Evolutionary conservation across 768 basidiomycete species (phyloP).

Genomic region (Fibroporia radiculosa): DNA sequence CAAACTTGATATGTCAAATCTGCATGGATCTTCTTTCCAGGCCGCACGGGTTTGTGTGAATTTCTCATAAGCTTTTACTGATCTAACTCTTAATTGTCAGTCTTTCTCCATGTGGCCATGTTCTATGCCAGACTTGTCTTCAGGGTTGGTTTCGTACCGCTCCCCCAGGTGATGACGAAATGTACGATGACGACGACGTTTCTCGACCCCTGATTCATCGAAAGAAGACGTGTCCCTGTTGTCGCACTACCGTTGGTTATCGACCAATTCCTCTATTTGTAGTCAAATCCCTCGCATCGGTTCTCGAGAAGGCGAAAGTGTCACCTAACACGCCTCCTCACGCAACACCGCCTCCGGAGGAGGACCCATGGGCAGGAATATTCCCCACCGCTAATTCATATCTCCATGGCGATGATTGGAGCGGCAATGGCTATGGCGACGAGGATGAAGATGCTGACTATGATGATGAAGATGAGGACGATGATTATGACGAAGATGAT

Average conservation of each 20-base stretch:
- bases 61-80: neutral
- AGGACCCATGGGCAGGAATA: constrained; percentile 68
- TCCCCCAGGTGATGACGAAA: constrained; percentile 40
- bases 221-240: constrained; percentile 67
- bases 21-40: constrained; percentile 63
- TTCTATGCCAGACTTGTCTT: constrained; percentile 65
- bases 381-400: constrained; percentile 35
- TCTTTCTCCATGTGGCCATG: constrained; percentile 69
- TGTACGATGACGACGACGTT: constrained; percentile 32
- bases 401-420: constrained; percentile 20
- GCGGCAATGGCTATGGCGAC: constrained; percentile 19
- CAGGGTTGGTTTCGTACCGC: constrained; percentile 75
- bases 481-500: constrained; percentile 21
- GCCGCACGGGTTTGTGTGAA: constrained; percentile 54
- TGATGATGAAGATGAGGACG: constrained; percentile 24
- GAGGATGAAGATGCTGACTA: constrained; percentile 25
- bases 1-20: constrained; percentile 63
- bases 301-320: constrained; percentile 39
- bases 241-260: constrained; percentile 46
- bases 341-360: constrained; percentile 23
- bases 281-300: constrained; percentile 49
- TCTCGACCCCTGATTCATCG: constrained; percentile 44
- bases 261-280: constrained; percentile 65
- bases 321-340: constrained; percentile 15
- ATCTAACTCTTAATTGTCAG: constrained; percentile 24